Base-by-base conservation (phyloP, 1,284 basidiomycete species). In the Pseudozyma hubeiensis region DNA sequence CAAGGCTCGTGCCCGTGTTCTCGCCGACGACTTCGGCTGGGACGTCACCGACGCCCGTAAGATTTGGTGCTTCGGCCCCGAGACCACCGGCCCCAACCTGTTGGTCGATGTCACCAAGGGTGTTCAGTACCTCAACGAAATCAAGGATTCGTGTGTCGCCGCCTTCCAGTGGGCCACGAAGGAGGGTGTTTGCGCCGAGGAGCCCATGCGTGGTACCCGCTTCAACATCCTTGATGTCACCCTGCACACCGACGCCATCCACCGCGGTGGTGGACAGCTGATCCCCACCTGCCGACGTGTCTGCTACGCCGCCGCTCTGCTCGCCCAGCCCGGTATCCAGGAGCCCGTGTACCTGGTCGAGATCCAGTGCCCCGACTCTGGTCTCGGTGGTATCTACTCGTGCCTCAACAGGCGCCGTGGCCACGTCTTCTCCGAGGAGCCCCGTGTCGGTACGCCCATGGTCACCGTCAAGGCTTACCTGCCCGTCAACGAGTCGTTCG, bases 11-110 rank as follows among this genome's bases (percentile, higher is more conserved):
- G 97, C 95, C 57, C 93, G 97, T 88, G 85, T 93, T 84, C 90
- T 99, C 75, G 96, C 97, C 70, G 97, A 99, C 86, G 94, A 97
- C 81, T 92, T 88, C 86, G 94, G 93, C 70, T 99, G 97, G 97
- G 97, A 99, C 86, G 95, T 99, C 81, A 97, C 96, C 73, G 97
- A 99, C 84, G 97, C 97, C 80, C 90, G 97, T 86, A 98, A 97
- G 90, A 98, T 99, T 85, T 99, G 97, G 97, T 94, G 93, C 88
- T 99, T 99, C 89, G 96, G 96, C 83, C 97, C 97, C 78, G 97
- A 99, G 82, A 97, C 93, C 62, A 95, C 93, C 78, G 97, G 97
- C 64, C 91, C 97, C 74, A 99, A 99, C 88, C 86, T 99, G 86
- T 88, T 99, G 86, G 93, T 97, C 82, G 97, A 99, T 88, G 93